Base-by-base conservation (phyloP, 805 yeast genomes). In the Metschnikowia cerradonensis region DNA sequence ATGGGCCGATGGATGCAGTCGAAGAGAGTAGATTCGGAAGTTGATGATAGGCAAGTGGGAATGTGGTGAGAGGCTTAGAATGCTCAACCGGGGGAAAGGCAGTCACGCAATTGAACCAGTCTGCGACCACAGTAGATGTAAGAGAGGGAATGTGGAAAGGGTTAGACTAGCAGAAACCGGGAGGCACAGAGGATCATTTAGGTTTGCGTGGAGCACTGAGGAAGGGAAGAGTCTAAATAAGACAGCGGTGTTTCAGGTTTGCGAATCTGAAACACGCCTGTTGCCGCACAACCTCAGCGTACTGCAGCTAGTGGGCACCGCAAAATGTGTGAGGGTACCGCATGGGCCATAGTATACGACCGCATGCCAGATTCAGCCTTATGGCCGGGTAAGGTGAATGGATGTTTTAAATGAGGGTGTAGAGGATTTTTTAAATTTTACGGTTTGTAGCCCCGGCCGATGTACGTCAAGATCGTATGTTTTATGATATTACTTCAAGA, bases 251-350 rank as follows among this genome's bases (percentile, higher is more conserved):
- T 55, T 55, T 55, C 57, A 55, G 55, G 34, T 52, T 30, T 15
- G 42, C 40, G 36, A 37, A 51, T 39, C 53, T 55, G 59, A 55
- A 55, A 55, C 59, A 54, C 50, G 45, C 43, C 49, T 49, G 48
- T 45, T 41, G 41, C 52, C 32, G 50, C 49, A 52, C 54, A 42
- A 19, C 41, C 53, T 36, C 44, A 32, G 50, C 39, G 45, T 42
- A 50, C 51, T 50, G 48, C 51, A 41, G 36, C 32, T 31, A 34
- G 46, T 48, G 43, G 50, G 41, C 47, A 15, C 48, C 11, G 35
- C 22, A 20, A 26, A 48, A 30, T 48, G 54, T 52, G 54, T 45
- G 54, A 52, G 47, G 48, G 48, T 33, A 19, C 22, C 36, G 17
- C 22, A 48, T 41, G 44, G 11, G 19, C 17, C 41, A 13, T n/a